A percentile compares a stretch with the other conserved stretches of the same genome.
These are phyloP conservation scores for Balansia obtecta DNA, from an alignment of 2,329 filamentous ascomycete genomes.

Conservation along the genomic window DNA sequence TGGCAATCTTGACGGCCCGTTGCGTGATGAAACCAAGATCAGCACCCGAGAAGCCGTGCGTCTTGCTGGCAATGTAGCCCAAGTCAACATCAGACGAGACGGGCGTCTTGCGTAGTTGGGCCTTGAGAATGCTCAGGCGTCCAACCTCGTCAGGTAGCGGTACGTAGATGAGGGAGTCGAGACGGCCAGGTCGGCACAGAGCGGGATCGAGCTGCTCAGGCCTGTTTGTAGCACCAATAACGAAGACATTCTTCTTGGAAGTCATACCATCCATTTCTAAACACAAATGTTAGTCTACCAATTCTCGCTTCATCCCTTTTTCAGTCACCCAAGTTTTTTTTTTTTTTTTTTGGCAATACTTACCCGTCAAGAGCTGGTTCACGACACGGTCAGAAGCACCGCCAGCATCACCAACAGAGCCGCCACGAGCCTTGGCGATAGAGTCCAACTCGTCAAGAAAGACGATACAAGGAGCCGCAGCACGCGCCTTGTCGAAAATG, in stretches of 20 bases:
- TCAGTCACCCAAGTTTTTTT: too few relatives aligned
- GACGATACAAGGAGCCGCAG: slow-evolving; percentile 93
- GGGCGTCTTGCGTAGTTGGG: slow-evolving; percentile 96
- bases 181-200: slow-evolving; percentile 94
- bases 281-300: slow-evolving; percentile 27
- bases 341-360: slow-evolving; percentile 28
- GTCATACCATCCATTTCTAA: slow-evolving; percentile 99
- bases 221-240: slow-evolving; percentile 97
- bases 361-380: slow-evolving; percentile 96
- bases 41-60: slow-evolving; percentile 97
- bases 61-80: slow-evolving; percentile 87
- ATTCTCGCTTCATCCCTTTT: too few relatives aligned
- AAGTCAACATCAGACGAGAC: slow-evolving; percentile 80
- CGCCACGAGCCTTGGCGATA: slow-evolving; percentile 98
- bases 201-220: slow-evolving; percentile 98
- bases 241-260: slow-evolving; percentile 99
- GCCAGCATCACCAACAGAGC: slow-evolving; percentile 88
- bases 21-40: slow-evolving; percentile 99
- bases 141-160: slow-evolving; percentile 87
- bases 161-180: slow-evolving; percentile 97
- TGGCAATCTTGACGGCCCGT: slow-evolving; percentile 96
- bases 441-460: slow-evolving; percentile 98
- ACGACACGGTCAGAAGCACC: slow-evolving; percentile 99
- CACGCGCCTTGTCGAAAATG: slow-evolving; percentile 99
- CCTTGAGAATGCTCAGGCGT: slow-evolving; percentile 80